A percentile compares a stretch with the other conserved stretches of the same genome.
Conservation (phyloP, 2,329 filamentous ascomycete species). For the Colletotrichum ledebouriae region DNA sequence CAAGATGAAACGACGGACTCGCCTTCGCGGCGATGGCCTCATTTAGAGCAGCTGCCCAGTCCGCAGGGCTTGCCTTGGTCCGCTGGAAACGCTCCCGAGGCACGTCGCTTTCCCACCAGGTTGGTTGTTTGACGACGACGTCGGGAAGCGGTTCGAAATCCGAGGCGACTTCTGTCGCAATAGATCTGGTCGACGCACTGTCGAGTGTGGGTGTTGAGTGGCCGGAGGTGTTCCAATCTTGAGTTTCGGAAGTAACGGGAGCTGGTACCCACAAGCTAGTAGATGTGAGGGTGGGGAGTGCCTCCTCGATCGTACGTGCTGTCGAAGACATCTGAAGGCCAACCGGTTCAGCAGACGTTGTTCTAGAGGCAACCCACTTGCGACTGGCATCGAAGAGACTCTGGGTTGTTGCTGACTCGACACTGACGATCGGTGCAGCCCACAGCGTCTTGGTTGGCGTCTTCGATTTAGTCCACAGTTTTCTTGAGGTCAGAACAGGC, state of each 20-base stretch:
- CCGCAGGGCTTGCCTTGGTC: slow-evolving; percentile 25
- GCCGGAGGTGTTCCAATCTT: slow-evolving; percentile 43
- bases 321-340: slow-evolving; percentile 38
- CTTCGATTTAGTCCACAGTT: slow-evolving; percentile 50
- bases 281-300: slow-evolving; percentile 50
- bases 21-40: slow-evolving; percentile 23
- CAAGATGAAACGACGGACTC: neutral
- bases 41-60: slow-evolving; percentile 41
- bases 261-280: slow-evolving; percentile 52
- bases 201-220: slow-evolving; percentile 38
- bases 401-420: neutral
- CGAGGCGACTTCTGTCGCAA: slow-evolving; percentile 21
- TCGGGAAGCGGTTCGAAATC: slow-evolving; percentile 35
- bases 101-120: slow-evolving; percentile 40
- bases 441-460: neutral
- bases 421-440: neutral
- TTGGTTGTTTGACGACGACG: slow-evolving; percentile 8
- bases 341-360: slow-evolving; percentile 38
- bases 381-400: slow-evolving; percentile 44
- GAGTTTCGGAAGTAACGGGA: slow-evolving; percentile 12
- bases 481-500: slow-evolving; percentile 47
- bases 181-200: slow-evolving; percentile 30
- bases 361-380: slow-evolving; percentile 43
- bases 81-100: slow-evolving; percentile 21
- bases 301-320: slow-evolving; percentile 46